Conservation (phyloP, 2,329 filamentous ascomycete genomes). For the Xylariomycetidae sp. region DNA sequence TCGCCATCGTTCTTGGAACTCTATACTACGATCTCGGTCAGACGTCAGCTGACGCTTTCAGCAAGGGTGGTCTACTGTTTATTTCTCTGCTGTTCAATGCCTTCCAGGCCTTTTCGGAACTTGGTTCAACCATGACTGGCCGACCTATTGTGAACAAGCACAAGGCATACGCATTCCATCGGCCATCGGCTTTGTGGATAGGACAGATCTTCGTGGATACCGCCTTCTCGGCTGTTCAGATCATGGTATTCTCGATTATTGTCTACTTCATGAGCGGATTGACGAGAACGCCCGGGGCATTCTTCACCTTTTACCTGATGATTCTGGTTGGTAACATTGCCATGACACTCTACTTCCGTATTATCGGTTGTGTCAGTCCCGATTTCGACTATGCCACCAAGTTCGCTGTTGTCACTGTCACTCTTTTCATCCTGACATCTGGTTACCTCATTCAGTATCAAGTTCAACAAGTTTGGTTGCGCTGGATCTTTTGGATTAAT, state of each 20-base stretch:
- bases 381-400: constrained; percentile 86
- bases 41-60: constrained; percentile 68
- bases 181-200: constrained; percentile 77
- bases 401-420: constrained; percentile 73
- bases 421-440: constrained; percentile 73
- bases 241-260: constrained; percentile 67
- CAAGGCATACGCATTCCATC: constrained; percentile 75
- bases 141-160: constrained; percentile 80
- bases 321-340: constrained; percentile 64
- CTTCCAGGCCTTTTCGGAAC: constrained; percentile 79
- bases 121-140: constrained; percentile 70
- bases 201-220: constrained; percentile 78
- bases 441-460: constrained; percentile 83
- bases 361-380: constrained; percentile 68
- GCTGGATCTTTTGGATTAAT: constrained; percentile 79
- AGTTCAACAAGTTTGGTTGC: constrained; percentile 67
- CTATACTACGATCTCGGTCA: constrained; percentile 69
- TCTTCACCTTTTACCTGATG: constrained; percentile 73
- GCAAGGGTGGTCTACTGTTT: constrained; percentile 77
- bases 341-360: constrained; percentile 76
- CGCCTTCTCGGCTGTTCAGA: constrained; percentile 65
- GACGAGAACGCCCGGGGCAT: constrained; percentile 64
- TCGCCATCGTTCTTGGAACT: constrained; percentile 75
- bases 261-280: constrained; percentile 77
- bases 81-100: constrained; percentile 78